Evolutionary conservation across 164 flowering plant species (phyloP), one percentile per base, ranked within the genome.

Genomic region (Vitis riparia): DNA sequence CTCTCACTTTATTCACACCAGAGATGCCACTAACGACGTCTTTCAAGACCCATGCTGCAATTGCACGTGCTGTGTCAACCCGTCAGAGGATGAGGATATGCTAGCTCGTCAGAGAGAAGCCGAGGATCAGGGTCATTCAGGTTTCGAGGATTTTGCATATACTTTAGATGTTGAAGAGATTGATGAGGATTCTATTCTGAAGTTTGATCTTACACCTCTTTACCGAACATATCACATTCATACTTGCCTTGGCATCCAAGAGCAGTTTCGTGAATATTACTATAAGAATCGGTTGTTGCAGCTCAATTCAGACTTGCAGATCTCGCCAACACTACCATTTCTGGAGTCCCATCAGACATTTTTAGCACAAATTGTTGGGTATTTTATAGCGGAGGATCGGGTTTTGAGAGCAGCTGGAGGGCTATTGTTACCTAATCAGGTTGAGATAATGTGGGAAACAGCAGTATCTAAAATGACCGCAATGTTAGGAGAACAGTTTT

Each of bases 341-440:
- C 85, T 91, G 58, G 97, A 92, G 78, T 88, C 89, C 44, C 85
- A 92, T 77, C 97, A 91, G 60, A 81, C 79, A 9, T 89, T 79
- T 71, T 79, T 92, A 75, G 92, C 92, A 53, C 97, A 88, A 71
- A 81, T 87, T 65, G 97, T 89, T 5, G 98, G 98, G 2, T 86
- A 85, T 71, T 94, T 94, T 68, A 92, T 94, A 27, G 92, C 91
- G 44, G 98, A 94, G 73, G 97, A 92, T 76, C 84, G 95, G 60
- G 95, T 94, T 49, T 61, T 89, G 55, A 79, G 97, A 73, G 88
- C 98, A 37, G 89, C 91, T 5, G 90, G 89, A 17, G 93, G 91
- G 13, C 76, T 94, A 19, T 71, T 89, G 73, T 72, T 75, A 30
- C 50, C 87, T 17, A 84, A 77, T 58, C 91, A 92, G 79, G 86